A percentile compares a stretch with the other conserved stretches of the same genome.
phyloP scores from a whole-genome alignment of 768 basidiomycete species.

The Suillus americanus region DNA sequence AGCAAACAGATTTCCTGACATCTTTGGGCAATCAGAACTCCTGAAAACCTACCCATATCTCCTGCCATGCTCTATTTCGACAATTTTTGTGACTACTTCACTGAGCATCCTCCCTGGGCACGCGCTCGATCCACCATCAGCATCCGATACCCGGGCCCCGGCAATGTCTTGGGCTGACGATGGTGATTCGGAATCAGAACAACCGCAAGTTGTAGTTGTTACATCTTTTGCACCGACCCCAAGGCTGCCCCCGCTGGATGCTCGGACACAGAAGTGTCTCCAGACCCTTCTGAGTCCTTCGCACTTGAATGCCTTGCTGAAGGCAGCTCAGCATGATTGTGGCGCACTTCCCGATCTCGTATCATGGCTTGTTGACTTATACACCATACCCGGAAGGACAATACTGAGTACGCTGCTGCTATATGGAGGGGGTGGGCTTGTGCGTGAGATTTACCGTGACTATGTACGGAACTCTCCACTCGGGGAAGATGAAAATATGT shows the following conservation, averaged over 20 bases:
- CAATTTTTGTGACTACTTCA: constrained; percentile 31
- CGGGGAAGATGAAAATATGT: constrained; percentile 52
- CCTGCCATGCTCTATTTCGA: too few relatives aligned
- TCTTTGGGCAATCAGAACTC: too few relatives aligned
- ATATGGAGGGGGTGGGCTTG: constrained; percentile 57
- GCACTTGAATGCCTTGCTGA: too few relatives aligned
- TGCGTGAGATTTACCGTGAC: constrained; percentile 73
- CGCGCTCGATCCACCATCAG: constrained; percentile 47
- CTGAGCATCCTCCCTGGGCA: constrained; percentile 53
- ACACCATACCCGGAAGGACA: constrained; percentile 47
- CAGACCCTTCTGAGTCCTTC: constrained; percentile 49
- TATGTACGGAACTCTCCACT: constrained; percentile 61
- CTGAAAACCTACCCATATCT: too few relatives aligned
- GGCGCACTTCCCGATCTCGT: constrained; percentile 49
- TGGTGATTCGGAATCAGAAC: constrained; percentile 43
- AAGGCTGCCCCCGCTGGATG: constrained; percentile 47
- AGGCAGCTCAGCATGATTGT: constrained; percentile 38
- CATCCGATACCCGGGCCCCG: constrained; percentile 14
- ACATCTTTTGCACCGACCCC: constrained; percentile 29
- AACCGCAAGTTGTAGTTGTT: constrained; percentile 34
- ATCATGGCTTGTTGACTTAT: constrained; percentile 55
- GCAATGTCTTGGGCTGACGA: constrained; percentile 27
- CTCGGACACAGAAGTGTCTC: constrained; percentile 62
- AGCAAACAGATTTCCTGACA: too few relatives aligned
- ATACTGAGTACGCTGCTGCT: constrained; percentile 55